Evolutionary conservation across 345 rosid species (phyloP), one percentile per base, ranked within the genome.

Genomic region (Conringia planisiliqua): DNA sequence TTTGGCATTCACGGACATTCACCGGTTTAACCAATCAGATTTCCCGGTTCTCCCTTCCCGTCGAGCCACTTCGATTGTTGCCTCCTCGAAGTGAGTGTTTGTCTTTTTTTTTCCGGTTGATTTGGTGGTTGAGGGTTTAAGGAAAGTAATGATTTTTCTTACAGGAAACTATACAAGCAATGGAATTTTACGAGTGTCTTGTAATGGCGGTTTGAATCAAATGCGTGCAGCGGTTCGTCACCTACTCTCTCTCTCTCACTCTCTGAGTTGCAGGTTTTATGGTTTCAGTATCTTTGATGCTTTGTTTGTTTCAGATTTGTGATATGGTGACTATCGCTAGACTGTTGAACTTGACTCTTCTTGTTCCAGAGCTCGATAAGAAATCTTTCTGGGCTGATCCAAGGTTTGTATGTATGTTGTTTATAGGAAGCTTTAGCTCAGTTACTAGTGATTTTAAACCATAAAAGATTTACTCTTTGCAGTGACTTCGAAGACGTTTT

Each of bases 321-420:
- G 96, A 94, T 83, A 94, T 88, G 96, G 95, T 91, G 74, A 82
- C 88, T 30, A 80, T 85, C 78, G 90, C 97, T 61, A 85, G 89
- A 62, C 85, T 94, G 66, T 82, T 94, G 85, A 94, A 94, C 82
- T 88, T 94, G 71, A 91, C 98, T 59, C 78, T 94, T 83, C 86
- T 94, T 77, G 90, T 94, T 69, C 98, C 98, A 1, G 93, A 94
- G 83, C 96, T 94, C 44, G 98, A 94, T 86, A 94, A 91, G 75
- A 87, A 85, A 55, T 94, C 98, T 24, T 94, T 94, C 70, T 94
- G 98, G 98, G 92, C 97, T 61, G 98, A 94, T 82, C 84, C 89
- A 62, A 94, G 98, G 98, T 90, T 64, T 32, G 24, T 57, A 14
- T 32, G 38, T 24, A n/a, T 70, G 44, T 32, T 22, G 32, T 52